Evolutionary conservation across 2,329 filamentous ascomycete species (phyloP), one percentile per base, ranked within the genome.

Genomic region (Myriosclerotinia duriaeana): DNA sequence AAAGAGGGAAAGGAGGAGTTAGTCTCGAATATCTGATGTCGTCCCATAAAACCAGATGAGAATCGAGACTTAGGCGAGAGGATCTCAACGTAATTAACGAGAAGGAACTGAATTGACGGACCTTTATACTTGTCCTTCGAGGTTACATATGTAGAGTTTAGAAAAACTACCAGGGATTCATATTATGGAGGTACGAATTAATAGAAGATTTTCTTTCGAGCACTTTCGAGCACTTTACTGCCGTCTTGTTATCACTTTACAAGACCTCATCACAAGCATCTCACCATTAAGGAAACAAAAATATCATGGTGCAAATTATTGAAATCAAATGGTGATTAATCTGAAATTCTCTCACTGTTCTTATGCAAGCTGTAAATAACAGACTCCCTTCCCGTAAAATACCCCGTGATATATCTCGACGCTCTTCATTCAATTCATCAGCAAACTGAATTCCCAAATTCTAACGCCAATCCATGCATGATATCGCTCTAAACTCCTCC

Each of bases 391-490:
- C 58, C 58, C 58, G 26, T 20, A 38, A 26, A 22, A 12, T 38
- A 60, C 38, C 30, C 44, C 44, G 20, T 50, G 20, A 60, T 61
- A 50, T 34, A 34, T 34, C 30, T 61, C 14, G 26, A 61, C 58
- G n/a, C 38, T 26, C 44, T 40, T 38, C 44, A 14, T 38, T 8
- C 30, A 0, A 11, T 7, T n/a, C 15, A 50, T 50, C 6, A 50
- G 14, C 34, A 20, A 20, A 26, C 8, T 22, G 17, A 26, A 17
- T 36, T 11, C 34, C 8, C 17, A 26, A 26, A 17, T 36, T 11
- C 34, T 30, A 61, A 52, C 58, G 58, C 58, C 58, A 61, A 26
- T 38, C 30, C n/a, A 61, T 61, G 58, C 44, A 38, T 50, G n/a
- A 26, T 61, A 38, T 50, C 58, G 34, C 58, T 61, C 58, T 40